Conservation (phyloP, 2,329 filamentous ascomycete genomes). For the Ascochyta fabae region DNA sequence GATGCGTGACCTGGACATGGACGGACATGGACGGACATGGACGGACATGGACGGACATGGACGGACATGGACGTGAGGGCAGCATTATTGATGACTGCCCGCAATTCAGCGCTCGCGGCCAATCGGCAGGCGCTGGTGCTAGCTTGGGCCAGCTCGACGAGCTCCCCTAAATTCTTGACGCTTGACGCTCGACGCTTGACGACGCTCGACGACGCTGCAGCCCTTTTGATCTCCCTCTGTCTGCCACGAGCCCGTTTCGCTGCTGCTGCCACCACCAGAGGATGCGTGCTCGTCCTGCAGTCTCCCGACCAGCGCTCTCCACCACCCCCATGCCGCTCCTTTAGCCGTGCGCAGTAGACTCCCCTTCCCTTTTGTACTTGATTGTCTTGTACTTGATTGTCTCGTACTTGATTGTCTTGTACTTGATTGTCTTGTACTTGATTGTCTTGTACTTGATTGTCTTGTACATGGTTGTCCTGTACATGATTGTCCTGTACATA, state of each 20-base stretch:
- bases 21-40: no score
- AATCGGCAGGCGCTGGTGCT: slow-evolving; percentile 24
- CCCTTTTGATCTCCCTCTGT: slow-evolving; percentile 5
- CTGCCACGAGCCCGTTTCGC: slow-evolving; percentile 18
- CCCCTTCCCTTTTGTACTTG: slow-evolving; percentile 40
- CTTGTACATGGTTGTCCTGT: neutral
- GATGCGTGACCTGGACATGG: no score
- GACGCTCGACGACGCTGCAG: no score
- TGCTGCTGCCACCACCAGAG: slow-evolving; percentile 37
- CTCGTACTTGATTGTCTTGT: slow-evolving; percentile 11
- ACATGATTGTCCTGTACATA: slow-evolving; percentile 6
- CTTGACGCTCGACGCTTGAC: slow-evolving; percentile 11
- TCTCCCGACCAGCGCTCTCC: slow-evolving; percentile 37
- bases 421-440: neutral
- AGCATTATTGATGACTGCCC: neutral
- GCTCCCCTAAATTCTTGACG: slow-evolving; percentile 34
- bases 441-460: slow-evolving; percentile 20
- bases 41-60: no score
- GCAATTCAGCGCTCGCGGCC: slow-evolving; percentile 10
- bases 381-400: neutral
- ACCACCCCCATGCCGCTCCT: slow-evolving; percentile 48
- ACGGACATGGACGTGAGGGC: no score
- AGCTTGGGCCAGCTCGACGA: slow-evolving; percentile 8
- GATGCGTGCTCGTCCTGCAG: slow-evolving; percentile 37
- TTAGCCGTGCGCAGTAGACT: slow-evolving; percentile 35